Evolutionary conservation across 176 grass and related monocot genomes (phyloP), one percentile per base, ranked within the genome.

Genomic region (Ananas comosus): DNA sequence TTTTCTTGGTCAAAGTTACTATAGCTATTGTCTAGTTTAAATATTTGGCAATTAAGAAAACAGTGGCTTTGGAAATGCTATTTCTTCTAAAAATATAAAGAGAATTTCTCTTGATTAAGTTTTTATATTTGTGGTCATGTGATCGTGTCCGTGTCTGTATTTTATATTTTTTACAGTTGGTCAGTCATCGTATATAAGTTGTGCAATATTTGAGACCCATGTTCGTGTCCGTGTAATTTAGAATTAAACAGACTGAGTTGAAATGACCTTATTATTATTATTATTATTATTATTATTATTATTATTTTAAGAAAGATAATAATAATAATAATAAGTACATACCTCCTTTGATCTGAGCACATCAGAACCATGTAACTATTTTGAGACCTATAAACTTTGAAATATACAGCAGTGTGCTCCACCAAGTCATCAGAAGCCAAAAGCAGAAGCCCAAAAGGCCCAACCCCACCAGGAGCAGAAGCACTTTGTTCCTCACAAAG

Each of bases 271-370:
- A 67, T 33, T 4, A 53, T 13, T 25, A 6, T 51, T 4, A 27
- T n/a, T n/a, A n/a, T n/a, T n/a, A n/a, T n/a, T n/a, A n/a, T n/a
- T n/a, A n/a, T n/a, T n/a, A n/a, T n/a, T n/a, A n/a, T n/a, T 24
- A 53, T 42, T 67, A 23, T 3, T 48, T 4, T 11, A 19, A 19
- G 19, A 2, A 0, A 28, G 22, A n/a, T n/a, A 7, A 4, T 11
- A 0, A 18, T 28, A 10, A 72, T 8, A 3, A 58, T 2, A 59
- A 27, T 51, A 11, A 4, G 1, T 10, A 68, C 24, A 82, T 28
- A 88, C 93, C 84, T 90, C 52, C 79, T 87, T 53, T 82, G 77
- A 77, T 97, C 89, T 70, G 82, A 80, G 51, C 83, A 92, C 82
- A 97, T 83, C 6, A 97, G 81, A 58, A 92, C 49, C 57, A 79